Conservation (phyloP, 345 rosid species). For the Eucalyptus marginata region DNA sequence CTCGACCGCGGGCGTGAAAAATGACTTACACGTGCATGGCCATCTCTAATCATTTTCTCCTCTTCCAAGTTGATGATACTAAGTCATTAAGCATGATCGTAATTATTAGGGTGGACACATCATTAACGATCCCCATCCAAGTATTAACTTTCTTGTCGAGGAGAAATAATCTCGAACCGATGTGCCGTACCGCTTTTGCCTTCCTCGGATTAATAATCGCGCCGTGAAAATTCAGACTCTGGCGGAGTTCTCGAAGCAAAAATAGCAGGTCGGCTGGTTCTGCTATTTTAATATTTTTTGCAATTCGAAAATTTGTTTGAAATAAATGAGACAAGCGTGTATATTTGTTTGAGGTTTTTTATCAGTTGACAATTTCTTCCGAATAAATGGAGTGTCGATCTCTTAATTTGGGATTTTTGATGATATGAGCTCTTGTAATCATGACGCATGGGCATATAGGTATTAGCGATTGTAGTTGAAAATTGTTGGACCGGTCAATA, state of each 20-base stretch:
- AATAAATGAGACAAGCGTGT: accelerated
- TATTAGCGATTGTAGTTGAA: background rate
- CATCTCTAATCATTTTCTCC: background rate
- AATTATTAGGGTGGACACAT: background rate
- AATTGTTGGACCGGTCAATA: background rate
- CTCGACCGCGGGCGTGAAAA: background rate
- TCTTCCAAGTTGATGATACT: background rate
- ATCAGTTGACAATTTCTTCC: accelerated
- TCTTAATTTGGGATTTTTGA: background rate
- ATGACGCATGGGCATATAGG: background rate
- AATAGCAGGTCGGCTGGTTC: background rate
- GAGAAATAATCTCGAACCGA: background rate
- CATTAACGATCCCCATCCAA: accelerated
- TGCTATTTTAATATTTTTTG: background rate
- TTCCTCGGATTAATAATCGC: no score
- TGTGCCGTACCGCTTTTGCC: background rate
- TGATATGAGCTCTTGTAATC: accelerated
- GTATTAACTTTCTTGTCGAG: background rate
- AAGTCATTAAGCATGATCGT: background rate
- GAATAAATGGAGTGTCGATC: accelerated
- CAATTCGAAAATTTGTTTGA: accelerated
- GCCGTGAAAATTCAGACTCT: accelerated
- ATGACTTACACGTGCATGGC: background rate
- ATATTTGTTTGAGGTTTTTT: background rate
- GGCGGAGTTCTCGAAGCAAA: accelerated